Percentiles rank a stretch among this genome's conserved stretches.
phyloP scores from a whole-genome alignment of 2,329 filamentous ascomycete genomes.

The Penicillium sp. region DNA sequence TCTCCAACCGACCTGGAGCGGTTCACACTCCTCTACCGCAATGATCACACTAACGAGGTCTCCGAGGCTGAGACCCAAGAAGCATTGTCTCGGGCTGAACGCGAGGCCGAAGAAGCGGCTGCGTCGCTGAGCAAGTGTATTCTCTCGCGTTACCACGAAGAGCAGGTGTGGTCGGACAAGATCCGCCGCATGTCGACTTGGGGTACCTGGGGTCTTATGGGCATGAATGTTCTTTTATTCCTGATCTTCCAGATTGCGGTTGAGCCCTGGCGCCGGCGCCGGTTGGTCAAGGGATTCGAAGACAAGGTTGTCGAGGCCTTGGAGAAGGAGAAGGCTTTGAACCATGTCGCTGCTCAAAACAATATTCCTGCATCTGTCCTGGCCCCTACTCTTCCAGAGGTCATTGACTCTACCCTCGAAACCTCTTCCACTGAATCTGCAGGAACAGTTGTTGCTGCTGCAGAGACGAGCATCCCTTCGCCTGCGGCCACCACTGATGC shows the following conservation, averaged over 20 bases:
- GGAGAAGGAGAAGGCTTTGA: constrained; percentile 62
- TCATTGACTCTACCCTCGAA: constrained; percentile 13
- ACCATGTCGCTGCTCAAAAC: constrained; percentile 13
- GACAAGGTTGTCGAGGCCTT: constrained; percentile 69
- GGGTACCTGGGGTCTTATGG: constrained; percentile 98
- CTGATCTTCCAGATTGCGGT: constrained; percentile 82
- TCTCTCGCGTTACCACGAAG: constrained; percentile 90
- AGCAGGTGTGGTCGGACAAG: constrained; percentile 98
- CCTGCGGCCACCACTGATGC: no score
- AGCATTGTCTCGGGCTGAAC: constrained; percentile 71
- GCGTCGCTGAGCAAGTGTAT: constrained; percentile 77
- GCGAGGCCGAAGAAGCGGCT: constrained; percentile 72
- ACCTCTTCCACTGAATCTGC: not conserved
- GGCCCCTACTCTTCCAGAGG: constrained; percentile 7
- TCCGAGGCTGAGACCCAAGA: constrained; percentile 71
- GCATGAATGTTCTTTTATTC: constrained; percentile 87
- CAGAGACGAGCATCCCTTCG: no score
- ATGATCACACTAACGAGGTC: constrained; percentile 90
- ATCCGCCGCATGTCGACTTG: constrained; percentile 95
- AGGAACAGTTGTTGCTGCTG: not conserved
- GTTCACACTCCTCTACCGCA: constrained; percentile 88
- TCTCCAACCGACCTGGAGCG: constrained; percentile 81
- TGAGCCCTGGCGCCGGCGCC: constrained; percentile 82
- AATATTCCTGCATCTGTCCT: constrained; percentile 2
- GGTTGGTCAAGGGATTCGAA: constrained; percentile 79